Conservation (phyloP, 1,284 basidiomycete genomes). For the Leccinum insolens region DNA sequence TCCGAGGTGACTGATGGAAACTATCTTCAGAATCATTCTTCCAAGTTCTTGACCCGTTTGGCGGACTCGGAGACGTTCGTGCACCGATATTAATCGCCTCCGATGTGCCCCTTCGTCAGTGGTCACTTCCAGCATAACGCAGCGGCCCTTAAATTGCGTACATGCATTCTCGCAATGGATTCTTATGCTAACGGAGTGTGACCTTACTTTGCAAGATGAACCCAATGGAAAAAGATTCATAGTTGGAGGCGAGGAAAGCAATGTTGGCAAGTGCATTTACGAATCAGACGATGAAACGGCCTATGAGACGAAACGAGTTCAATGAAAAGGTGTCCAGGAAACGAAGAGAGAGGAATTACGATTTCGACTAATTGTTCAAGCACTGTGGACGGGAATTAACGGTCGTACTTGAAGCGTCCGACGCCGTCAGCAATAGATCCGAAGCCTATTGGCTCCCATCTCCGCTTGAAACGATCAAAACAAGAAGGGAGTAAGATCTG, state of each 20-base stretch:
- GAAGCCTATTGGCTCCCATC: not conserved
- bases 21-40: not conserved
- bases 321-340: not conserved
- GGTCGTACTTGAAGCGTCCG: not conserved
- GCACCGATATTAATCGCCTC: not conserved
- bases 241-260: not conserved
- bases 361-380: not conserved
- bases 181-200: not conserved
- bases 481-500: not conserved
- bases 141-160: not conserved
- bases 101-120: not conserved
- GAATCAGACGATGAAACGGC: not conserved
- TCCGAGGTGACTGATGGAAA: not conserved
- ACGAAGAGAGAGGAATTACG: not conserved
- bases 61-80: too few relatives aligned
- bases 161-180: not conserved
- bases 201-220: not conserved
- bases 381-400: not conserved
- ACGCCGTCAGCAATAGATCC: not conserved
- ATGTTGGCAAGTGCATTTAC: not conserved
- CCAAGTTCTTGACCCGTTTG: not conserved
- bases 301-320: not conserved
- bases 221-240: not conserved
- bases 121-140: not conserved
- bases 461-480: not conserved